These are phyloP conservation scores for Raphanus sativus DNA, from an alignment of 345 rosid genomes.

Conservation along the genomic window DNA sequence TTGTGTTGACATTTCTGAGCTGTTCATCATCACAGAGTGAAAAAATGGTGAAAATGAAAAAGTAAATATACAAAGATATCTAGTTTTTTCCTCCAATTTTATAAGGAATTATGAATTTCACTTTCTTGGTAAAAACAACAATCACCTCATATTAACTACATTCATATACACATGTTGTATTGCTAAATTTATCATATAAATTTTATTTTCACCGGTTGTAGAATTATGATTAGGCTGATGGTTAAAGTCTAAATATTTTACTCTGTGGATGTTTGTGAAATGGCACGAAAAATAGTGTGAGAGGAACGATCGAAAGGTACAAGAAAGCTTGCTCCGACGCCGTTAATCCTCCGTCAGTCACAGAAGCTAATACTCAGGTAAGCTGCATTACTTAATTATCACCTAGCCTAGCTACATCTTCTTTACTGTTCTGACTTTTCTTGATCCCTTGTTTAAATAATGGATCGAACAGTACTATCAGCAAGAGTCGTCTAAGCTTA, in stretches of 20 bases:
- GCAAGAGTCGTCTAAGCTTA: slow-evolving; percentile 82
- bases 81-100: neutral
- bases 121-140: neutral
- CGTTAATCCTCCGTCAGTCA: slow-evolving; percentile 55
- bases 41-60: neutral
- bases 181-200: neutral
- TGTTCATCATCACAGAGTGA: neutral
- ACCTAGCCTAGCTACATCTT: neutral
- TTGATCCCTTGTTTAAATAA: neutral
- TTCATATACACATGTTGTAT: neutral
- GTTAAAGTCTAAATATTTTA: neutral
- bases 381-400: neutral
- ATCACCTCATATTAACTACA: neutral
- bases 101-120: neutral
- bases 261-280: neutral
- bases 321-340: slow-evolving; percentile 71
- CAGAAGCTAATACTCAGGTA: slow-evolving; percentile 91
- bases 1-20: slow-evolving; percentile 15
- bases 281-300: slow-evolving; percentile 52
- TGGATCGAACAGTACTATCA: slow-evolving; percentile 59
- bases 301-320: slow-evolving; percentile 84
- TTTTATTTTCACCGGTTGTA: neutral
- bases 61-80: neutral
- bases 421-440: neutral
- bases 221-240: neutral